Base-by-base conservation (phyloP, 2,329 filamentous ascomycete species). In the Furcasterigmium furcatum region DNA sequence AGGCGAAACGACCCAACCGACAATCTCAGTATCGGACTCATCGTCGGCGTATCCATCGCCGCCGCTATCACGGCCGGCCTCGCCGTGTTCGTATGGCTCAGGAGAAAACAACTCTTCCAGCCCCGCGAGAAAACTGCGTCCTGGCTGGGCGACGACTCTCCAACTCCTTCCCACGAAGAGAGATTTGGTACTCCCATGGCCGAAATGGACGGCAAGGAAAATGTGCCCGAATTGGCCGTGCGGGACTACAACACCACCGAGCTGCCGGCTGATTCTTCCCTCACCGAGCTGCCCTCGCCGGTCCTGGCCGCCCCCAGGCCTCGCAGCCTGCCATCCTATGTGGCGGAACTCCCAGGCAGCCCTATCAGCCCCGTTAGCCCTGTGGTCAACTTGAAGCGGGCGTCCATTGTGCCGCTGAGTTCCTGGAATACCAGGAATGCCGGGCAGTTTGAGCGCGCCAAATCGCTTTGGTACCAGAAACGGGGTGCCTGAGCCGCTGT, bases 401-500 rank as follows among this genome's bases (percentile, higher is more conserved):
- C 16, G 8, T 42, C 40, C 10, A 21, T 42, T 20, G 40, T 42
- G 40, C 40, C 40, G 7, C 19, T 42, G 16, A 42, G 40, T n/a
- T 8, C 20, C 12, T 42, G 40, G 40, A 42, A 42, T 19, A 42
- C 29, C 9, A 25, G 40, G 21, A 13, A 42, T 14, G 40, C 14
- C 6, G 19, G 27, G 3, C 29, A 13, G 10, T 42, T 34, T 13
- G 40, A 42, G n/a, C 40, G 40, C 9, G 27, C 21, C 14, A 42
- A 42, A 16, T 20, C 19, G 16, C 21, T 16, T 8, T 34, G 34
- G 34, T 36, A 36, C 34, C 34, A 36, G 34, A 18, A 19, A 19
- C 16, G 34, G 34, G 34, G 34, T 9, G 34, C n/a, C 34, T 36
- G 34, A 36, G 34, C n/a, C 3, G 16, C 9, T 18, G 34, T 36